Base-by-base conservation (phyloP, 441 rosid genomes). In the Gossypium schwendimanii region DNA sequence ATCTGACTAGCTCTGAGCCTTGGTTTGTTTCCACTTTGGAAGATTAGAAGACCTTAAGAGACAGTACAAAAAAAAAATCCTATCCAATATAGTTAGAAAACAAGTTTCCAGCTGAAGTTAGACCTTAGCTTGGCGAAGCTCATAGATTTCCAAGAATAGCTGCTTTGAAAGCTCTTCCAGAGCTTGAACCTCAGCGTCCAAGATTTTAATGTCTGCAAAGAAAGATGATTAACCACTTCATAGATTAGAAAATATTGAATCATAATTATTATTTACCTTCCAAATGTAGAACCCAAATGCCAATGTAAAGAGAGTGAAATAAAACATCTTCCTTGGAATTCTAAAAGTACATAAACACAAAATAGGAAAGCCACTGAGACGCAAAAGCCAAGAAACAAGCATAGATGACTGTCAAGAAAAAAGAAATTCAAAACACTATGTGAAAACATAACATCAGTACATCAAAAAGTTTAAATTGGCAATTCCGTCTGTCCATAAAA, bases 111-210 rank as follows among this genome's bases (percentile, higher is more conserved):
- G 47, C 24, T 14, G 73, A 68, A 70, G 72, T 77, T 9, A 79
- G 74, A 93, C 98, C 97, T 93, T 96, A 73, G 99, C 93, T 76
- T 91, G 97, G 76, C 93, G 97, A 83, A 96, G 98, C 85, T 96
- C 99, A 79, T 89, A 96, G 63, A 96, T 93, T 83, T 96, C 99
- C 88, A 96, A 79, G 85, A 96, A 96, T 33, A 96, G 87, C 83
- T 96, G 99, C 91, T 93, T 96, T 41, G 98, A 93, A 23, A 96
- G 92, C 85, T 93, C 98, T 77, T 93, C 99, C 69, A 93, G 83
- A 61, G 92, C 94, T 77, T 89, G 93, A 63, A 93, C 97, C 91
- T 96, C 99, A 4, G 91, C 94, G 72, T 93, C 98, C 94, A 93
- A 80, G 80, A 65, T 88, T 81, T 87, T 90, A 67, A 93, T 88